Evolutionary conservation across 805 yeast species (phyloP), one percentile per base, ranked within the genome.

Genomic region (Spencermartinsiella europaea): DNA sequence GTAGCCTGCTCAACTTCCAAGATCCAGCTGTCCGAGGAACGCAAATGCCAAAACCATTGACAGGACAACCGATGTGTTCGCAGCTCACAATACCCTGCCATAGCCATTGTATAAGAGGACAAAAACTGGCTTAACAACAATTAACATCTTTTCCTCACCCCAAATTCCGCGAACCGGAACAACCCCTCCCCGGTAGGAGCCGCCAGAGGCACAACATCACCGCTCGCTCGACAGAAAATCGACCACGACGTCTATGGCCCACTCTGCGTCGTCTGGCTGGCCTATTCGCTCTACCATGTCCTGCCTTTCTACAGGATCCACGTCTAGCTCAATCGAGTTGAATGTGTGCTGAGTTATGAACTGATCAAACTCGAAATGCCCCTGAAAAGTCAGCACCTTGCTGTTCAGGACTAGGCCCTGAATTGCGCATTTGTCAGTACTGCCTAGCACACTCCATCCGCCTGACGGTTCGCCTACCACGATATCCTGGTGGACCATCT

Each of bases 331-430:
- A 25, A 25, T 7, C 10, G 31, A 7, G 31, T 25, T 25, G 31
- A 25, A 25, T 25, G 12, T 25, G 10, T 25, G 10, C 10, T 25
- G 10, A 7, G 31, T 25, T 12, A 25, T 25, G 31, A 25, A 25
- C 7, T 7, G 12, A 25, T 25, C 59, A 58, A 86, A 89, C 61
- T 89, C 96, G 0, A 96, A 96, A 59, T 89, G 97, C 0, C 96
- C 96, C 64, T 89, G 97, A 54, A 88, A 76, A 0, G 93, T 78
- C 20, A 89, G 64, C 5, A 84, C 45, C 38, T 73, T 70, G 19
- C 70, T 59, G 0, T 73, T 70, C 35, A 76, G 74, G 46, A 75
- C 75, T 21, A 85, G 66, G 0, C 95, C 95, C 65, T 89, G 96
- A 31, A 76, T 66, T 0, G 65, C 56, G 51, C 95, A 83, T 35